Evolutionary conservation across 176 grass and related monocot genomes (phyloP), one percentile per base, ranked within the genome.

Genomic region (Aegilops longissima): DNA sequence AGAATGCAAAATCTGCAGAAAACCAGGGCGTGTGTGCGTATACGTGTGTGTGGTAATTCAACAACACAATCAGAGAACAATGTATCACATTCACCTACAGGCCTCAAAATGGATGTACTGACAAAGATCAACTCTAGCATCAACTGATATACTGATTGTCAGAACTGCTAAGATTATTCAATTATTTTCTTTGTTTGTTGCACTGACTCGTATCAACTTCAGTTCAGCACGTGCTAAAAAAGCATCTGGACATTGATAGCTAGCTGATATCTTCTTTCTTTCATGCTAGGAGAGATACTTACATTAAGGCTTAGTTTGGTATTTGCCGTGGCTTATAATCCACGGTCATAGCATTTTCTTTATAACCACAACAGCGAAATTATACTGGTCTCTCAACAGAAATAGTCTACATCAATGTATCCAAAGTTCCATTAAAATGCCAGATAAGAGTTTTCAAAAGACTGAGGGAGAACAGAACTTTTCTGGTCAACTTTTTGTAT

Each of bases 261-360:
- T 49, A 74, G 70, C 11, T 61, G 12, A 3, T 11, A 3, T n/a
- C 33, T 27, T 18, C 12, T 52, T 51, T 6, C 13, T 18, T 67
- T 89, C 68, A 80, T 85, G 34, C 21, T 73, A 79, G 4, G 51
- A 18, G 34, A 63, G 63, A 63, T 8, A 27, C 24, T 54, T 73
- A 5, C 49, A 6, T 52, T 56, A 21, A 36, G 25, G 20, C n/a
- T 73, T 62, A 4, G 21, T 44, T 45, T 73, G 38, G 36, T 73
- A 14, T 73, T 24, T 4, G 70, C 12, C 2, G 36, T 70, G 18
- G 30, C 66, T 70, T 70, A 36, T 72, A 47, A 47, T 12, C 20
- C 36, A 72, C 9, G 11, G 68, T 71, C 13, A 3, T 27, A 27
- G n/a, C 2, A 1, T 47, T 16, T 47, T 74, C 40, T 12, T 12